Conservation (phyloP, 129 eudicot genomes). For the Arctium lappa region DNA sequence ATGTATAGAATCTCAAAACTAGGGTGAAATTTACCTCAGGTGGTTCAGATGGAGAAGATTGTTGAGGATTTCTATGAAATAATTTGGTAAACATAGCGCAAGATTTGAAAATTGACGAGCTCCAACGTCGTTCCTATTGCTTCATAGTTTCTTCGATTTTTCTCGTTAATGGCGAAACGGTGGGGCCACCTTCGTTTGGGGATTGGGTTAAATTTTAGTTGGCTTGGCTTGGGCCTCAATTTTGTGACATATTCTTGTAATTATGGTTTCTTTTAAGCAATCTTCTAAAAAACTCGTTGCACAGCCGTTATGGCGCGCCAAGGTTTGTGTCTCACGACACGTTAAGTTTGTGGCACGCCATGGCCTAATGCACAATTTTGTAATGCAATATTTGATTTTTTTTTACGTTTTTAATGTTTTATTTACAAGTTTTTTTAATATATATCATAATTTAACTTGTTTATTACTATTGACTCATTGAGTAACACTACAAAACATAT, state of each 20-base stretch:
- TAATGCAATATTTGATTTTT: too few species aligned
- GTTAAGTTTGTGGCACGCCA: too few species aligned
- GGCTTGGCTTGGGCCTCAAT: background rate
- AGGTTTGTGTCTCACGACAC: too few species aligned
- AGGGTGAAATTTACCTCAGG: constrained; percentile 31
- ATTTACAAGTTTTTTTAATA: too few species aligned
- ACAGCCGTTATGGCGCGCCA: too few species aligned
- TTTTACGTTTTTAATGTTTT: too few species aligned
- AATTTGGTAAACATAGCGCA: constrained; percentile 52
- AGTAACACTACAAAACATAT: too few species aligned
- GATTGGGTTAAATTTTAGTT: background rate
- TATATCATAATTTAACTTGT: too few species aligned
- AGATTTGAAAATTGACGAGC: constrained; percentile 21
- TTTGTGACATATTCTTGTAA: background rate
- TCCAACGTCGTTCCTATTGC: constrained; percentile 21
- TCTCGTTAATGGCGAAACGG: constrained; percentile 13
- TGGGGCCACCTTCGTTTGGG: background rate
- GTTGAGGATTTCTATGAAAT: constrained; percentile 39
- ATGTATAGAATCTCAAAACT: background rate
- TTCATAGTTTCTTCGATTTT: constrained; percentile 12
- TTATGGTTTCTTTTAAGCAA: too few species aligned
- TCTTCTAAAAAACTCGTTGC: too few species aligned
- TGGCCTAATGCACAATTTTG: too few species aligned
- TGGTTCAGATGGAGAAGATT: constrained; percentile 28
- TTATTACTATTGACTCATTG: too few species aligned